phyloP scores from a whole-genome alignment of 345 rosid species.

The Toxicodendron radicans region DNA sequence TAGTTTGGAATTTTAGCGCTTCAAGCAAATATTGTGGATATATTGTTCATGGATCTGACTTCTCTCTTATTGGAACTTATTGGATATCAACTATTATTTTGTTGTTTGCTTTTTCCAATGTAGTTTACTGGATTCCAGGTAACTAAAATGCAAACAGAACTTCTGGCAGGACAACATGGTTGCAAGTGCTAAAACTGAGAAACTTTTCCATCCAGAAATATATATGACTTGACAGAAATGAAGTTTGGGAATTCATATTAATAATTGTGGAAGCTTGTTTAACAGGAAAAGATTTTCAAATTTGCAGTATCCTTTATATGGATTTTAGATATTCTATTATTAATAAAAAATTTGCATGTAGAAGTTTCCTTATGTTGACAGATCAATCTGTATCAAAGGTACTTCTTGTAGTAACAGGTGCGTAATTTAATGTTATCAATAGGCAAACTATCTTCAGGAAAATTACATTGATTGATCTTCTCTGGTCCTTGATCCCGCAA shows the following conservation, averaged over 20 bases:
- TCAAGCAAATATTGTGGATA: neutral
- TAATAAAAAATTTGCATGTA: no score
- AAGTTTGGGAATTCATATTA: no score
- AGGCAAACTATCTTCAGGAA: constrained; percentile 58
- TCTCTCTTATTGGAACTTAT: neutral
- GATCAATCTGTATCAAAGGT: constrained; percentile 24
- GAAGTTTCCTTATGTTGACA: neutral
- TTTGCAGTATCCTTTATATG: no score
- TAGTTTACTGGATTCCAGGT: neutral
- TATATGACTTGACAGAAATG: no score
- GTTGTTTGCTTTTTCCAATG: neutral
- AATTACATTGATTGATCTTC: constrained; percentile 41
- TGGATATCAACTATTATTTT: neutral
- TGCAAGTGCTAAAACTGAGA: neutral
- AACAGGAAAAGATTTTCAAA: no score
- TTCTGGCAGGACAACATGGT: neutral
- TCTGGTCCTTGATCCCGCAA: constrained; percentile 48
- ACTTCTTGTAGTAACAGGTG: constrained; percentile 40
- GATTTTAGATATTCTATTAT: no score
- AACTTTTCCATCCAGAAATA: no score
- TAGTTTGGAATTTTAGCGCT: neutral
- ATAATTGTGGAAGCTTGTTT: neutral
- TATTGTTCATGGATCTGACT: neutral
- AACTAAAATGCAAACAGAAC: no score
- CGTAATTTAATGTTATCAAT: constrained; percentile 46